These are phyloP conservation scores for Apiotrichum veenhuisii DNA, from an alignment of 1,284 basidiomycete genomes.

Conservation along the genomic window DNA sequence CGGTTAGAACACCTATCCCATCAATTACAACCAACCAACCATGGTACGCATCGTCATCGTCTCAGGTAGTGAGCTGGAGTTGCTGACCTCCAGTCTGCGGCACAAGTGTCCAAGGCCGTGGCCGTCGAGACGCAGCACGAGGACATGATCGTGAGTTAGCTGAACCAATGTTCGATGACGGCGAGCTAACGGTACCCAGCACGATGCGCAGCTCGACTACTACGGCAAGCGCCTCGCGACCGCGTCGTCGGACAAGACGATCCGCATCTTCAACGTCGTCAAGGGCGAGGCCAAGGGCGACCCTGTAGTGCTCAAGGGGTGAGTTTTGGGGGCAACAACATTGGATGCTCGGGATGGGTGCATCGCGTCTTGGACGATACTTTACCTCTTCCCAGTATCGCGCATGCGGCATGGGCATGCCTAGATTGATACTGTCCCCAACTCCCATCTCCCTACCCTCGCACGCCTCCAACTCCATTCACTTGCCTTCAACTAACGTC, in stretches of 20 bases:
- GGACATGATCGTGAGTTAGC: conserved; percentile 79
- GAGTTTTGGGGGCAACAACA: conserved; percentile 42
- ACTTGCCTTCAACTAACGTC: too few species aligned
- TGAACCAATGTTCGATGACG: not conserved
- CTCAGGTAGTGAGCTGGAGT: too few species aligned
- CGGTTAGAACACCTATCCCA: too few species aligned
- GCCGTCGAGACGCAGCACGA: conserved; percentile 82
- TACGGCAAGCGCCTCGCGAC: conserved; percentile 95
- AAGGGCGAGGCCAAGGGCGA: conserved; percentile 68
- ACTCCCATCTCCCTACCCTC: not conserved
- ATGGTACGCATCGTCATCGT: not conserved
- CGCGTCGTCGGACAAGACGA: conserved; percentile 91
- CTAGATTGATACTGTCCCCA: not conserved
- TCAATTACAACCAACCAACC: not conserved
- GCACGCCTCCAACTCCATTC: too few species aligned
- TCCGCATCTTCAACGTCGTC: conserved; percentile 92
- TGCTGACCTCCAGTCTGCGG: conserved; percentile 22
- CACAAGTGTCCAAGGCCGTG: conserved; percentile 37
- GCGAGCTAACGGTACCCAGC: conserved; percentile 55
- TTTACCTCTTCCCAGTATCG: too few species aligned
- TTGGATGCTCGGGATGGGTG: not conserved
- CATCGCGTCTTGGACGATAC: not conserved
- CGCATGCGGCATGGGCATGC: too few species aligned
- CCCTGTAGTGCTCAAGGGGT: conserved; percentile 80
- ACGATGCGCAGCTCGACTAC: conserved; percentile 97